Evolutionary conservation across 495 filamentous ascomycete species (phyloP), one percentile per base, ranked within the genome.

Genomic region (Daldinia bambusicola): DNA sequence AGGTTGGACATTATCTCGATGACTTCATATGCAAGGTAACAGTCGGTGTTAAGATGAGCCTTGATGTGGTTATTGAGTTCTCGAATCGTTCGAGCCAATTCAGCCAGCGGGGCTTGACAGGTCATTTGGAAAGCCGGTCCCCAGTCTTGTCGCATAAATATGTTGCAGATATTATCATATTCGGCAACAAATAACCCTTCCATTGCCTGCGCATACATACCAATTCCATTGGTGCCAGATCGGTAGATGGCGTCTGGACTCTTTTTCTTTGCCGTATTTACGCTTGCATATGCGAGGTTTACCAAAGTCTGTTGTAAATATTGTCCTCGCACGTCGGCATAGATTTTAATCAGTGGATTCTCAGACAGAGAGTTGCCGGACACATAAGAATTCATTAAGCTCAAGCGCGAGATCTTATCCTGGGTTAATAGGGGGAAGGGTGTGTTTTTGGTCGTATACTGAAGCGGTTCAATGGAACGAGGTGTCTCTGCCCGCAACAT

Each of bases 11-110:
- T 91, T 65, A 97, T 92, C 72, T 97, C 95, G 50, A 97, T 91
- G 60, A 98, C 94, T 76, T 99, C 95, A 76, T 96, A 99, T 4
- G 93, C 94, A 26, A 99, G 86, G 77, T 92, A 99, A 81, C 96
- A 97, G 79, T 99, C 95, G 0, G 94, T 98, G 72, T 88, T 89
- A 43, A 98, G 83, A 75, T 97, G 93, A 34, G 86, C 77, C 76
- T 91, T 91, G 77, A 98, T 94, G 76, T 97, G 94, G 38, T 87
- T 84, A 78, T 98, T 97, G 26, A 99, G 84, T 70, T 98, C 95
- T 12, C 90, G 88, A 31, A 99, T 80, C 0, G 96, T 98, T 72
- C 93, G 89, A 30, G 91, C 88, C 75, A 98, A 91, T 67, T 97
- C 93, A 0, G 86, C 85, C 72, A 98, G 86, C 31, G 94, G 85